Conservation (phyloP, 805 yeast species). For the Cyberlindnera xylosilytica region DNA sequence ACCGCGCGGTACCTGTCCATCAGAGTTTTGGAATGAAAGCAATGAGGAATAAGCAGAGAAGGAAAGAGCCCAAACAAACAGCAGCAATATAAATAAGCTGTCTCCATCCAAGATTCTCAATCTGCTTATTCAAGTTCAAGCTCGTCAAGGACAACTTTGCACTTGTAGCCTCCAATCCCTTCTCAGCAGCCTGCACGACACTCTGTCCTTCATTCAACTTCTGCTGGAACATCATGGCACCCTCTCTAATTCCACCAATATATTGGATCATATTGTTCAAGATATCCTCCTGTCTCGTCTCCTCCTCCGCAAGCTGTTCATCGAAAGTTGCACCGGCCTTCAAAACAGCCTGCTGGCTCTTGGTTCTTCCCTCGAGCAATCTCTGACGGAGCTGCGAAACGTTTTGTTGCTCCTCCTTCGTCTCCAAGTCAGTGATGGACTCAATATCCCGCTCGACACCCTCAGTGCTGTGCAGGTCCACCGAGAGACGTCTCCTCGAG, state of each 20-base stretch:
- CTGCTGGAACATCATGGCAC: constrained; percentile 38
- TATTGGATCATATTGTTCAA: constrained; percentile 37
- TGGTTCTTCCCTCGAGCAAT: constrained; percentile 25
- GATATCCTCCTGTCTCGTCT: constrained; percentile 35
- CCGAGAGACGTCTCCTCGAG: constrained; percentile 19
- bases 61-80: constrained; percentile 26
- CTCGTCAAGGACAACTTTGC: constrained; percentile 32
- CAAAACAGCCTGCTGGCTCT: neutral
- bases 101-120: constrained; percentile 28
- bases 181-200: constrained; percentile 38
- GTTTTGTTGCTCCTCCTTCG: constrained; percentile 25
- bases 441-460: constrained; percentile 6
- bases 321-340: constrained; percentile 25
- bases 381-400: constrained; percentile 32
- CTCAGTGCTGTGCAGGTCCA: constrained; percentile 21
- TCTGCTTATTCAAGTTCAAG: constrained; percentile 28
- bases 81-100: constrained; percentile 29
- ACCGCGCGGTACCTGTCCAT: too few species aligned
- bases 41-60: constrained; percentile 34
- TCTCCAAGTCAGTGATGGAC: constrained; percentile 12
- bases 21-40: neutral
- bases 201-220: constrained; percentile 37
- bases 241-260: constrained; percentile 35
- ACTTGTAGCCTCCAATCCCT: constrained; percentile 38
- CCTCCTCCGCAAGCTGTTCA: constrained; percentile 34